Evolutionary conservation across 148 eudicot genomes (phyloP).

Genomic region (Polygonum maritimum): DNA sequence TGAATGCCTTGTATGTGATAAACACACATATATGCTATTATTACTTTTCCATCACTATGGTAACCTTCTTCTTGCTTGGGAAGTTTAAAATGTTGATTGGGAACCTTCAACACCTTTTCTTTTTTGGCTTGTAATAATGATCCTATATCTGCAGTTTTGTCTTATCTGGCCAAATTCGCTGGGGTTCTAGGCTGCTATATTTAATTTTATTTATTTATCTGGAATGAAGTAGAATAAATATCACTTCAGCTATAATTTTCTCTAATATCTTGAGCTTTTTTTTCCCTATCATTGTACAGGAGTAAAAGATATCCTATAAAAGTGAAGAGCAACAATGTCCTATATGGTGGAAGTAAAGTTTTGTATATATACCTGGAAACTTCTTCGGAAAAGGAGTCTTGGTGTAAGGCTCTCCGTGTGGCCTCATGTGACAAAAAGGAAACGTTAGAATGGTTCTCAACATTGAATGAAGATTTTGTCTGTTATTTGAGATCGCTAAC

Average conservation of each 20-base stretch:
- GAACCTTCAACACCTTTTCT: neutral
- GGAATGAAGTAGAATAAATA: neutral
- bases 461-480: constrained; percentile 47
- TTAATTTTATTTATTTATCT: neutral
- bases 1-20: neutral
- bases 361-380: constrained; percentile 77
- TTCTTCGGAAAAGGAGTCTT: constrained; percentile 80
- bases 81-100: neutral
- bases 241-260: neutral
- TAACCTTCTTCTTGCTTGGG: neutral
- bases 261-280: neutral
- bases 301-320: constrained; percentile 81
- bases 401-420: constrained; percentile 95
- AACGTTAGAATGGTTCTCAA: constrained; percentile 49
- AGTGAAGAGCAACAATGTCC: constrained; percentile 53
- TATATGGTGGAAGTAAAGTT: constrained; percentile 56
- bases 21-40: neutral
- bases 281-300: constrained; percentile 29
- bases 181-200: neutral
- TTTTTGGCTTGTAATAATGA: neutral
- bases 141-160: neutral
- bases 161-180: neutral
- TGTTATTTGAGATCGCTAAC: constrained; percentile 60
- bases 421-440: constrained; percentile 65
- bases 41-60: neutral